Conservation (phyloP, 768 basidiomycete genomes). For the Rhodotorula babjevae region DNA sequence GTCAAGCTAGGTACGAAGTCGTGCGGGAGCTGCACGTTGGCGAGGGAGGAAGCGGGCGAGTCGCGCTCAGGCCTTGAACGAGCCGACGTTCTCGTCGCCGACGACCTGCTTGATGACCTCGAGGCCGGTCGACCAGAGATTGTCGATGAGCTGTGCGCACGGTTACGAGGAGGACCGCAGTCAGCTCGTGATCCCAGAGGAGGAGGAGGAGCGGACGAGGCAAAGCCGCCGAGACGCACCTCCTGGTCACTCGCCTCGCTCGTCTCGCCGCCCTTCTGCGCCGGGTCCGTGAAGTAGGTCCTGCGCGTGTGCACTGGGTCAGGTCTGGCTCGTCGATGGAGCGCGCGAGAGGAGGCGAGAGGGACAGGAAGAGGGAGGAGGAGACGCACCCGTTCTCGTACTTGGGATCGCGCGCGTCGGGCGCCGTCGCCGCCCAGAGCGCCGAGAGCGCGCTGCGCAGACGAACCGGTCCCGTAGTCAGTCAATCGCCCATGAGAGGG, state of each 20-base stretch:
- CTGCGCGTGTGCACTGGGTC: not conserved
- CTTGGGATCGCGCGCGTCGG: conserved; percentile 12
- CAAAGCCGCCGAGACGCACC: conserved; percentile 1
- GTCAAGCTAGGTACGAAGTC: not conserved
- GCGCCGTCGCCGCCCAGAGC: conserved; percentile 15
- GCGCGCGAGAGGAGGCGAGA: too few species aligned
- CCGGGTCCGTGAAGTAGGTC: conserved; percentile 20
- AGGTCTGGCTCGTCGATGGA: too few species aligned
- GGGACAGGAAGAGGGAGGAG: too few species aligned
- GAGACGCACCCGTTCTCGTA: conserved; percentile 12
- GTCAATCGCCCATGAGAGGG: not conserved
- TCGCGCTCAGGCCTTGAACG: not conserved
- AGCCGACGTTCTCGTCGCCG: conserved; percentile 1
- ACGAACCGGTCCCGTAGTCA: too few species aligned
- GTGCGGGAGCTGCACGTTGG: too few species aligned
- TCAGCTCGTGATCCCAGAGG: too few species aligned
- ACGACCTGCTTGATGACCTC: conserved; percentile 23
- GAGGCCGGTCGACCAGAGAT: conserved; percentile 22
- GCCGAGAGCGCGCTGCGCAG: not conserved
- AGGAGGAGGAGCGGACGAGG: not conserved
- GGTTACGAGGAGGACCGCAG: too few species aligned
- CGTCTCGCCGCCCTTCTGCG: conserved; percentile 4
- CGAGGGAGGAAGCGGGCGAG: too few species aligned
- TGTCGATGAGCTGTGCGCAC: conserved; percentile 28
- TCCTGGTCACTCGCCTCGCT: conserved; percentile 23